A percentile compares a stretch with the other conserved stretches of the same genome.
phyloP scores from a whole-genome alignment of 805 yeast species.

The Saturnispora zaruensis region DNA sequence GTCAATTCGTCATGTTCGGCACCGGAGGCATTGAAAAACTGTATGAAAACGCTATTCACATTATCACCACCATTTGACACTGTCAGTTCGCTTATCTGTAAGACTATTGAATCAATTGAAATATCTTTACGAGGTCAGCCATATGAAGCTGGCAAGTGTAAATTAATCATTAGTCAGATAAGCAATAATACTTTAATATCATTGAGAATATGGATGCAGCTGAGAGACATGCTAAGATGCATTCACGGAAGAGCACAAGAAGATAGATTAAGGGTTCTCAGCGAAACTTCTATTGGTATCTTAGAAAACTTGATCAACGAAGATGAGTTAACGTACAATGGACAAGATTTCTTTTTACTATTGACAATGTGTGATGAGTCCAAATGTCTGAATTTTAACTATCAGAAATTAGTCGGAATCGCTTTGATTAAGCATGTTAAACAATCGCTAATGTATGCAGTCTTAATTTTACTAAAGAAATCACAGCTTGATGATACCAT shows the following conservation, averaged over 20 bases:
- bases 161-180: conserved; percentile 45
- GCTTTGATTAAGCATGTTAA: conserved; percentile 47
- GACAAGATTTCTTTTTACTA: conserved; percentile 45
- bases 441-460: conserved; percentile 32
- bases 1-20: conserved; percentile 17
- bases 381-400: conserved; percentile 36
- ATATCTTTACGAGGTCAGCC: conserved; percentile 50
- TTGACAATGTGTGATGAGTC: conserved; percentile 44
- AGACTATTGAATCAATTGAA: conserved; percentile 58
- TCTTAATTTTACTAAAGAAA: conserved; percentile 13
- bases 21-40: conserved; percentile 21
- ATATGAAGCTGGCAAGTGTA: conserved; percentile 19
- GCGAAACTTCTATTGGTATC: conserved; percentile 27
- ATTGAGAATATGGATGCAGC: conserved; percentile 39
- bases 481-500: neutral
- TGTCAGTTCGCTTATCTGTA: conserved; percentile 32
- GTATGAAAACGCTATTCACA: conserved; percentile 17
- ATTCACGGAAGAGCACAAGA: conserved; percentile 18
- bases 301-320: conserved; percentile 51
- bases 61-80: conserved; percentile 28
- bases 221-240: conserved; percentile 25
- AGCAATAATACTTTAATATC: conserved; percentile 54
- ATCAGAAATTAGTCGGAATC: conserved; percentile 38
- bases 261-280: conserved; percentile 20
- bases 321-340: conserved; percentile 26